Base-by-base conservation (phyloP, 2,329 filamentous ascomycete genomes). In the Aspergillus pseudonomiae region DNA sequence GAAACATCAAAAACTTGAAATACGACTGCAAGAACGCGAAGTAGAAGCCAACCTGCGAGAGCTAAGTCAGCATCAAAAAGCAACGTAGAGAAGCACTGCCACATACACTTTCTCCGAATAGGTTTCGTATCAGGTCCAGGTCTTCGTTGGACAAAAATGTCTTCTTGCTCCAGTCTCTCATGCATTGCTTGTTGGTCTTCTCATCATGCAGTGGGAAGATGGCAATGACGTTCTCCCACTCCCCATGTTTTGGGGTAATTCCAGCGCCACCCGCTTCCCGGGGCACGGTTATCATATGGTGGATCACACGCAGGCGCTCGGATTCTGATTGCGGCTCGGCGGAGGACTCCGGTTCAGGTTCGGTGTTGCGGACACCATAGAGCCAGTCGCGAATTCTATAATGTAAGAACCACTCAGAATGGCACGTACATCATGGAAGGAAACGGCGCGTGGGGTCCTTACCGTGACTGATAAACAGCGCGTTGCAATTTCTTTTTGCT, bases 11-110 rank as follows among this genome's bases (percentile, higher is more conserved):
- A 75, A 96, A 97, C 65, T 87, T 85, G 77, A 97, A 96, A 79
- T 98, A 98, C n/a, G 91, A 91, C 76, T 96, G 92, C 52, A 96
- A 83, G 74, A 98, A 98, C 34, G 94, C 92, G 76, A 98, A 98
- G 81, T 98, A 98, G 78, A 96, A 97, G 50, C 92, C 94, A 63
- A 98, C 91, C 84, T 88, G 67, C 21, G 55, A 34, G 24, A 16
- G 4, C 7, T 28, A 28, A 28, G 36, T 65, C 50, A 67, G 63
- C 52, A 48, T 24, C 24, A 14, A 32, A 7, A 6, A 7, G 10
- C 19, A 26, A 9, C 12, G 52, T 26, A 24, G 12, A 21, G 19
- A 19, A n/a, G 39, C 4, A 34, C 6, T 19, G 10, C n/a, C 16
- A 69, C 73, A n/a, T 67, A 77, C 76, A 59, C 71, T 75, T 62